Evolutionary conservation across 208 protist species (phyloP).

Genomic region (Naegleria gruberi): DNA sequence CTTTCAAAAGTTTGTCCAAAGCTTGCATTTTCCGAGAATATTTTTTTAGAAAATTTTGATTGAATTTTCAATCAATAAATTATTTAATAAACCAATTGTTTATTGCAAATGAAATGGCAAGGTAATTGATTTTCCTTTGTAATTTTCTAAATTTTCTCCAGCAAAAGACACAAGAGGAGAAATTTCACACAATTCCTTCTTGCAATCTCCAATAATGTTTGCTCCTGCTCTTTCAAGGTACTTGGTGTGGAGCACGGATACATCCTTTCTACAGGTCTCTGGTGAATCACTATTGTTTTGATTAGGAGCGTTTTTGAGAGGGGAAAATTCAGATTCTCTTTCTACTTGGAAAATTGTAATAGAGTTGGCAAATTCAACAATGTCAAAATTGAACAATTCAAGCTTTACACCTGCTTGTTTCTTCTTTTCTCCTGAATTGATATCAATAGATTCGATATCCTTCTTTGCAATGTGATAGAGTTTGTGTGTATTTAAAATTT

Average conservation of each 20-base stretch:
- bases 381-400: conserved; percentile 97
- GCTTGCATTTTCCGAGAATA: too few species aligned
- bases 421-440: conserved; percentile 31
- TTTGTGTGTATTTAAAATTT: conserved; percentile 28
- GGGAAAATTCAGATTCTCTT: conserved; percentile 82
- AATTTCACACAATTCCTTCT: conserved; percentile 58
- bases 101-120: background rate
- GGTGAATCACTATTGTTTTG: conserved; percentile 60
- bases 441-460: conserved; percentile 70
- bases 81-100: too few species aligned
- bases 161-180: conserved; percentile 75
- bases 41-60: too few species aligned
- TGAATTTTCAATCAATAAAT: too few species aligned
- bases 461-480: conserved; percentile 89
- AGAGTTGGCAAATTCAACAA: conserved; percentile 67
- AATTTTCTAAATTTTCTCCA: conserved; percentile 65
- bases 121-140: background rate
- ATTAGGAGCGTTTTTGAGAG: conserved; percentile 89
- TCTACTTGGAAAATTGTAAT: conserved; percentile 64
- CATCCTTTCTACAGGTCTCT: conserved; percentile 61
- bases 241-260: conserved; percentile 54
- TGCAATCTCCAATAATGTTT: conserved; percentile 1
- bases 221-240: conserved; percentile 49
- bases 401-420: conserved; percentile 72
- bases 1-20: background rate